Evolutionary conservation across 225 moss, liverwort and hornwort genomes (phyloP).

Genomic region (Lunularia cruciata): DNA sequence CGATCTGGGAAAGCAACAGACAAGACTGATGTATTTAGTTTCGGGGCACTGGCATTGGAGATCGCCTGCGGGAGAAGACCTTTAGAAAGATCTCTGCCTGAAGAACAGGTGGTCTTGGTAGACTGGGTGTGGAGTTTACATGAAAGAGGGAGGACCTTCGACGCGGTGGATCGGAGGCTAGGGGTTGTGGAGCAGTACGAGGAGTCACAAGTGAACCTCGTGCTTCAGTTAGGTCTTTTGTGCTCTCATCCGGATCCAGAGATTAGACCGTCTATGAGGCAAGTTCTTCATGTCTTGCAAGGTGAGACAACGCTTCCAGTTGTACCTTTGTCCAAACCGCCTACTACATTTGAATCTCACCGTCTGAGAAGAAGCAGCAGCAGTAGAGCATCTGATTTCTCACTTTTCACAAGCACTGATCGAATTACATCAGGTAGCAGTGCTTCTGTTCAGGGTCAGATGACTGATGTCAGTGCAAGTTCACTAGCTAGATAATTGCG

Average conservation of each 20-base stretch:
- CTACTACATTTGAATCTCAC: no score
- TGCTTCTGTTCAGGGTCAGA: no score
- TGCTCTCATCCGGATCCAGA: constrained; percentile 18
- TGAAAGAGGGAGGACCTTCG: not conserved
- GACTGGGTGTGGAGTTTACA: constrained; percentile 6
- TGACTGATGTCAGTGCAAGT: no score
- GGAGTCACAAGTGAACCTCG: not conserved
- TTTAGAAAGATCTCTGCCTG: not conserved
- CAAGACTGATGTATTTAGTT: no score
- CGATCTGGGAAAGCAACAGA: constrained; percentile 6
- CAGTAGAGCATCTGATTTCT: no score
- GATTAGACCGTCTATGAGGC: not conserved
- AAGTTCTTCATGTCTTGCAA: not conserved
- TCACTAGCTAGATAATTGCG: no score
- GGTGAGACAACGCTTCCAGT: not conserved
- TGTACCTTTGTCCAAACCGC: not conserved
- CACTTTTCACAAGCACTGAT: no score
- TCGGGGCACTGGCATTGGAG: constrained; percentile 26
- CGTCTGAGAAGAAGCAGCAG: no score
- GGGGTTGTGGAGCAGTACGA: not conserved
- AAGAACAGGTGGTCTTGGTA: not conserved
- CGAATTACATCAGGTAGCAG: no score
- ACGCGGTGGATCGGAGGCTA: not conserved
- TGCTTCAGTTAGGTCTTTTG: constrained; percentile 1
- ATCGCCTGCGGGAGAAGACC: constrained; percentile 1